These are phyloP conservation scores for Monosporascus cannonballus DNA, from an alignment of 2,329 filamentous ascomycete species.

Conservation along the genomic window DNA sequence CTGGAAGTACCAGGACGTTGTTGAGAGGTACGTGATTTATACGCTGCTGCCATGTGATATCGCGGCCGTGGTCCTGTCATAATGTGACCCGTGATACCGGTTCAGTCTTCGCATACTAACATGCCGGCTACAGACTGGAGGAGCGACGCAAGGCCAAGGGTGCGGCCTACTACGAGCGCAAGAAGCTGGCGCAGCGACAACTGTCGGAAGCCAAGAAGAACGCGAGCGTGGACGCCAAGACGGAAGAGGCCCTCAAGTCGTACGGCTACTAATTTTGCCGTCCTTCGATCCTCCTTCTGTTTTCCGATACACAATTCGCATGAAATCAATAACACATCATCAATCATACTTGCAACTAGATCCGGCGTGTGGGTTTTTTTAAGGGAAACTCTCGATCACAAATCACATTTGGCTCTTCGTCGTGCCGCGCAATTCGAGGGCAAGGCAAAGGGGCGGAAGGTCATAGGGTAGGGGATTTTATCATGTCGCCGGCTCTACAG, in stretches of 20 bases:
- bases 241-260: slow-evolving; percentile 78
- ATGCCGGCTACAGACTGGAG: slow-evolving; percentile 67
- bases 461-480: slow-evolving; percentile 23
- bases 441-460: slow-evolving; percentile 18
- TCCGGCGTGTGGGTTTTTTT: slow-evolving; percentile 26
- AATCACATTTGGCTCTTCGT: slow-evolving; percentile 25
- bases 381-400: slow-evolving; percentile 26
- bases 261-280: slow-evolving; percentile 72
- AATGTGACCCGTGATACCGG: not conserved
- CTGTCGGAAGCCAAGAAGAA: slow-evolving; percentile 89
- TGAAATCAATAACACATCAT: slow-evolving; percentile 21
- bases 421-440: slow-evolving; percentile 25
- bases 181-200: slow-evolving; percentile 93
- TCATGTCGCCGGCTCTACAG: slow-evolving; percentile 20
- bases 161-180: slow-evolving; percentile 98
- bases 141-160: slow-evolving; percentile 99
- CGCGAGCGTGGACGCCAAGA: slow-evolving; percentile 80
- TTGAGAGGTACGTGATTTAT: slow-evolving; percentile 71
- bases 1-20: slow-evolving; percentile 99
- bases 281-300: slow-evolving; percentile 21
- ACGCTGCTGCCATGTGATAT: not conserved
- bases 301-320: slow-evolving; percentile 23
- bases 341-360: slow-evolving; percentile 29
- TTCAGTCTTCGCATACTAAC: slow-evolving; percentile 8
- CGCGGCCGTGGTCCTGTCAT: slow-evolving; percentile 1